Base-by-base conservation (phyloP, 345 rosid species). In the Nasturtium officinale region DNA sequence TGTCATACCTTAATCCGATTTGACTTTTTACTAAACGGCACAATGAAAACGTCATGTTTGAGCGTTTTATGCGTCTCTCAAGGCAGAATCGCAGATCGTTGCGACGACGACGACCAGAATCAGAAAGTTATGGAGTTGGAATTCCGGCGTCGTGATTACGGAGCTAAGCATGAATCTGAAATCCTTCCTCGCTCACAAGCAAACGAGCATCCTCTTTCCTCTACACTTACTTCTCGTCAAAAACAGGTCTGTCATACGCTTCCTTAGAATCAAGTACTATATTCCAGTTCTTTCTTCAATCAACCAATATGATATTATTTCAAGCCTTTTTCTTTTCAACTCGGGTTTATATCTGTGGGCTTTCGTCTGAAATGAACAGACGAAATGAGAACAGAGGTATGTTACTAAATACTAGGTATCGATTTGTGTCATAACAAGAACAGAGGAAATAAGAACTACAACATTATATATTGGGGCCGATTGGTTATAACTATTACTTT, bases 61-160 rank as follows among this genome's bases (percentile, higher is more conserved):
- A 38, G 32, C 65, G 51, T 61, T 61, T 61, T 33, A 35, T 42
- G 12, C 17, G 46, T 47, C 47, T 23, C 13, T 23, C 2, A 29
- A 38, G n/a, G 15, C 54, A 3, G 67, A 74, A 29, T 28, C 11
- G 15, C 54, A 3, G 67, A 74, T 67, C 68, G 72, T 35, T n/a
- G n/a, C n/a, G n/a, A n/a, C 37, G 32, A 52, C 65, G 29, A 29
- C 37, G 46, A 40, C 46, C 13, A 15, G 4, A 13, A 65, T 45
- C 2, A 54, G 35, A 55, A 62, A 70, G 38, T 61, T 37, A 61
- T 59, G 73, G 65, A 43, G 51, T 83, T 92, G 85, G 91, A 88
- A 82, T 90, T 89, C 85, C 80, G 92, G 61, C 79, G 77, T 71
- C 88, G 96, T 54, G 80, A 87, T 70, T 93, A 86, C 77, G 68